Evolutionary conservation across 73 alveolate genomes (phyloP), one percentile per base, ranked within the genome.

Genomic region (Tetrahymena borealis): DNA sequence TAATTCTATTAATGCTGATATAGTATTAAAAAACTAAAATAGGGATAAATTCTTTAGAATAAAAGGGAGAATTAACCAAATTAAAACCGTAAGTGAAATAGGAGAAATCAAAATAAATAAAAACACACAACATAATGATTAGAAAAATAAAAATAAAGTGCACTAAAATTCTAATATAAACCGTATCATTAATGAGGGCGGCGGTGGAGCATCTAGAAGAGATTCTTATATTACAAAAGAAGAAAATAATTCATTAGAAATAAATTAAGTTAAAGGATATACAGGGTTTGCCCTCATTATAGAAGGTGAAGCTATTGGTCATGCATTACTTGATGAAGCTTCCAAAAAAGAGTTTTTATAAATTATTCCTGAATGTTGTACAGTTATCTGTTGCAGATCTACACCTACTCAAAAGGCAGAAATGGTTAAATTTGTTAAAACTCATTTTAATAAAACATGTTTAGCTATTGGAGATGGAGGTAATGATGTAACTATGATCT

Each of bases 401-500:
- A 95, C 99, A 11, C 99, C 99, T 24, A 94, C 96, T 32, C 97
- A 98, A 90, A 98, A 98, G 91, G 97, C 98, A 91, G 98, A 98
- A 91, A 99, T 98, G 16, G 99, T 98, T 33, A 90, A 97, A 91
- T 91, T 97, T 20, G 96, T 98, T 79, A 98, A 98, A 94, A 94
- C 91, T 24, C 97, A 96, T 90, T 91, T 93, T 33, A 78, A 90
- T 36, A 94, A 95, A 39, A 94, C 96, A 11, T 98, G 99, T 35
- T 94, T 98, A 38, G 98, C 99, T 28, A 97, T 98, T 28, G 99
- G 99, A 13, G 99, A 98, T 92, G 99, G 99, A 78, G 99, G 99
- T 31, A 98, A 98, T 95, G 99, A 98, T 93, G 99, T 98, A n/a
- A 95, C 98, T 28, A 98, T 98, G 99, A 98, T 98, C 78, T 90